phyloP scores from a whole-genome alignment of 129 eudicot genomes.

The Ambrosia trifida region DNA sequence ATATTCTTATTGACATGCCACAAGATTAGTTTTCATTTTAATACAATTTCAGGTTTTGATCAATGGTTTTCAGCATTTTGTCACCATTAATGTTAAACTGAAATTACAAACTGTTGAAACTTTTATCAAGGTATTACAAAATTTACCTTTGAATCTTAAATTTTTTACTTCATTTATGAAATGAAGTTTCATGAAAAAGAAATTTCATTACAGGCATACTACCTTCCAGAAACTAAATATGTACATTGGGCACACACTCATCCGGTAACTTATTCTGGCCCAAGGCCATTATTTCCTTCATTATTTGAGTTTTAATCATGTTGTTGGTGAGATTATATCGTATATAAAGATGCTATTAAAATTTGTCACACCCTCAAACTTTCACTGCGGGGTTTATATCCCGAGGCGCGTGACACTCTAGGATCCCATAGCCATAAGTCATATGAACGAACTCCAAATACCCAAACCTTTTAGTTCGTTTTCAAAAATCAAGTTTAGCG shows the following conservation, averaged over 20 bases:
- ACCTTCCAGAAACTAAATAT: conserved; percentile 97
- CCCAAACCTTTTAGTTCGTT: no score
- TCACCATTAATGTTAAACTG: conserved; percentile 61
- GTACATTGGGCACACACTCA: conserved; percentile 90
- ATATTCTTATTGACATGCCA: not conserved
- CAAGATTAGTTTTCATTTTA: not conserved
- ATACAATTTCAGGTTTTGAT: conserved; percentile 68
- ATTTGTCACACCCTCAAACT: no score
- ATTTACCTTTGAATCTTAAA: not conserved
- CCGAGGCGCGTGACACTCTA: no score
- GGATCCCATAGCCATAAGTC: no score
- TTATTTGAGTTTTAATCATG: not conserved
- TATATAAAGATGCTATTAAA: no score
- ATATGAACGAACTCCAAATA: no score
- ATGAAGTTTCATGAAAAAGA: not conserved
- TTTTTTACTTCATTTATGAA: conserved; percentile 1
- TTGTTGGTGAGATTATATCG: no score
- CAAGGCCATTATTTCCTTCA: conserved; percentile 3
- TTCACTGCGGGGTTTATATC: no score
- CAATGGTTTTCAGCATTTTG: conserved; percentile 90
- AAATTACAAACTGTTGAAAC: conserved; percentile 78
- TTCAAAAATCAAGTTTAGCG: no score
- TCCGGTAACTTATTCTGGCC: conserved; percentile 59
- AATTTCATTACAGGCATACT: conserved; percentile 66
- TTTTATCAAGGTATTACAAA: conserved; percentile 66